Conservation (phyloP, 345 rosid genomes). For the Sonneratia caseolaris region DNA sequence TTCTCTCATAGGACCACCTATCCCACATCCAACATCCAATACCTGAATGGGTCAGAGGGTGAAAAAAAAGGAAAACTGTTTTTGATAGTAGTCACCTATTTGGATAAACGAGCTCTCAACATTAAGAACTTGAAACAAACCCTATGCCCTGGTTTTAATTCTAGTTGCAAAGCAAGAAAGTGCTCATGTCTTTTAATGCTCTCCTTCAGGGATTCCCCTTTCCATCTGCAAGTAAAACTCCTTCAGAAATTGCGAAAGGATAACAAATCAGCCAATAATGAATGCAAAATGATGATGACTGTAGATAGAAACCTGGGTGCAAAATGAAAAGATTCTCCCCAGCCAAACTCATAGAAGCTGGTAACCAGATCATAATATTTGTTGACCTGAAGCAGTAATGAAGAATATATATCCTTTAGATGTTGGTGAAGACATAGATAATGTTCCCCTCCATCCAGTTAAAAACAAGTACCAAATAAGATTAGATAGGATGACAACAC, state of each 20-base stretch:
- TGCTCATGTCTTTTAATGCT: slow-evolving; percentile 96
- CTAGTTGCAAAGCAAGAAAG: slow-evolving; percentile 91
- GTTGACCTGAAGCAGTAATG: slow-evolving; percentile 49
- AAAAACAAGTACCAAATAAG: neutral
- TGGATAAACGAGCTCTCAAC: neutral
- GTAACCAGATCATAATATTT: slow-evolving; percentile 94
- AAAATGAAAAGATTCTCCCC: slow-evolving; percentile 99
- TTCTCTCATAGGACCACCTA: slow-evolving; percentile 98
- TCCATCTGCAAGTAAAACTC: slow-evolving; percentile 48
- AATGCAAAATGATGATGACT: slow-evolving; percentile 1
- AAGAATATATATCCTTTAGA: neutral
- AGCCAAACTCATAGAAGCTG: slow-evolving; percentile 93
- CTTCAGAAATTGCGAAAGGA: slow-evolving; percentile 3
- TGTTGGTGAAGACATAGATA: neutral
- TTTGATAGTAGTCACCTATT: slow-evolving; percentile 9
- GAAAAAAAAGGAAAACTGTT: neutral
- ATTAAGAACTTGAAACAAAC: slow-evolving; percentile 21
- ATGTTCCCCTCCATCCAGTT: neutral
- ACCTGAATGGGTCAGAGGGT: slow-evolving; percentile 34
- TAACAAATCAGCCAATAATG: neutral
- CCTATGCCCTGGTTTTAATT: slow-evolving; percentile 82
- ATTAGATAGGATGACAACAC: neutral
- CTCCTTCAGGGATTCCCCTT: slow-evolving; percentile 79
- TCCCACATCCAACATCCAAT: slow-evolving; percentile 97
- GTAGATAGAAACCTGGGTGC: slow-evolving; percentile 55